phyloP scores from a whole-genome alignment of 106 monocot genomes.

The Chionographis japonica region DNA sequence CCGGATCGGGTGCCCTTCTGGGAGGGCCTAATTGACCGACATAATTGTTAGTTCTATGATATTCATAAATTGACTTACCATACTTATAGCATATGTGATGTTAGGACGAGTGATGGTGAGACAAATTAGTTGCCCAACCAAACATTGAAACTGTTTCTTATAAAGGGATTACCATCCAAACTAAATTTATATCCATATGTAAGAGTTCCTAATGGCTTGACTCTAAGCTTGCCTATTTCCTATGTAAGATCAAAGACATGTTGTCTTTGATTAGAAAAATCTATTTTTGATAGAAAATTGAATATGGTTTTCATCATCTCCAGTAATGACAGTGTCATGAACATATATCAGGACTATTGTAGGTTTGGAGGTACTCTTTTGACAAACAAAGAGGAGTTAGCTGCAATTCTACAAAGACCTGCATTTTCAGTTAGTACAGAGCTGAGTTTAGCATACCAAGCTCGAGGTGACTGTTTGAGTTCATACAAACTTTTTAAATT shows the following conservation, averaged over 20 bases:
- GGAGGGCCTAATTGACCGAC: no score
- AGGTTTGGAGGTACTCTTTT: background rate
- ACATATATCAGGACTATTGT: background rate
- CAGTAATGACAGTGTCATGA: background rate
- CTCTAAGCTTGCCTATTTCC: background rate
- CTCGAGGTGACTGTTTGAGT: background rate
- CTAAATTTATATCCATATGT: no score
- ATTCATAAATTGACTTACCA: slow-evolving; percentile 5
- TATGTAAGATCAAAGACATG: background rate
- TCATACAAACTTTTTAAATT: background rate
- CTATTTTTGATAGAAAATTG: background rate
- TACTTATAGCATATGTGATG: background rate
- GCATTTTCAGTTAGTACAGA: background rate
- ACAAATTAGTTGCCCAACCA: background rate
- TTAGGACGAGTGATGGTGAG: no score
- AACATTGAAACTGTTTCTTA: background rate
- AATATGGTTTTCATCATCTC: background rate
- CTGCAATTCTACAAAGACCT: background rate
- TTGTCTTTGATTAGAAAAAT: background rate
- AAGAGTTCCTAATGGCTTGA: no score
- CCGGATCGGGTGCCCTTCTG: no score
- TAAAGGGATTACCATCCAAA: background rate
- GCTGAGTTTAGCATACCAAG: background rate
- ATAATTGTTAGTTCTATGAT: background rate
- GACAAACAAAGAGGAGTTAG: background rate